Percentiles rank a stretch among this genome's conserved stretches.
phyloP scores from a whole-genome alignment of 768 basidiomycete genomes.

The Agrocybe praecox region DNA sequence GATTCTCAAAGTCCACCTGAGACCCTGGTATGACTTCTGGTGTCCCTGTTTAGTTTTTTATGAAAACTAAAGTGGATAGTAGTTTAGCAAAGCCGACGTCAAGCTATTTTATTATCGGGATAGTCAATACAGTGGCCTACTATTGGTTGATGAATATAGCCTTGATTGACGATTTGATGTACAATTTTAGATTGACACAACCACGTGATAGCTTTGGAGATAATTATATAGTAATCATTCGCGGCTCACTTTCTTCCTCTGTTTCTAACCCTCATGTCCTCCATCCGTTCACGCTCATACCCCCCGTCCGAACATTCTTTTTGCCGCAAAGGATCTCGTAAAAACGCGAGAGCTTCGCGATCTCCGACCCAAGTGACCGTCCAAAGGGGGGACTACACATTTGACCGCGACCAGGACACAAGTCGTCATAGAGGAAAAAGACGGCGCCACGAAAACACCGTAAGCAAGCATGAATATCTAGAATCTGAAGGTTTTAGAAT shows the following conservation, averaged over 20 bases:
- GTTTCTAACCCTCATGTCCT: conserved; percentile 7
- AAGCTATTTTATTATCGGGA: conserved; percentile 19
- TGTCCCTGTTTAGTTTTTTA: neutral
- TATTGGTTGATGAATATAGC: conserved; percentile 4
- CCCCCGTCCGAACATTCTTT: conserved; percentile 8
- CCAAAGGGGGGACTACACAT: neutral
- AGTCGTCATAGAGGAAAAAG: conserved; percentile 56
- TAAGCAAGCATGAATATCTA: conserved; percentile 28
- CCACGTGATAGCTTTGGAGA: conserved; percentile 4
- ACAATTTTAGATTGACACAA: neutral
- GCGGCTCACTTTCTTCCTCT: conserved; percentile 1
- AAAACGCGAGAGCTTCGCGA: neutral
- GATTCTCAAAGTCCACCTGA: neutral
- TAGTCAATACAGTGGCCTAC: conserved; percentile 10
- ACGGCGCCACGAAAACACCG: conserved; percentile 49
- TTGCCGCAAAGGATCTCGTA: conserved; percentile 1
- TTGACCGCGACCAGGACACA: conserved; percentile 42
- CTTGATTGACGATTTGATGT: neutral
- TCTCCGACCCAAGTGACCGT: conserved; percentile 3
- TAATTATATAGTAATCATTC: neutral
- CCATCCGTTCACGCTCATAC: conserved; percentile 14
- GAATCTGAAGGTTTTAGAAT: neutral
- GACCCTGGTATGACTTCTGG: neutral
- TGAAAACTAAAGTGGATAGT: too few species aligned
- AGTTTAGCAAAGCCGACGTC: too few species aligned